phyloP scores from a whole-genome alignment of 331 rosid species.

The Quercus tomentella region DNA sequence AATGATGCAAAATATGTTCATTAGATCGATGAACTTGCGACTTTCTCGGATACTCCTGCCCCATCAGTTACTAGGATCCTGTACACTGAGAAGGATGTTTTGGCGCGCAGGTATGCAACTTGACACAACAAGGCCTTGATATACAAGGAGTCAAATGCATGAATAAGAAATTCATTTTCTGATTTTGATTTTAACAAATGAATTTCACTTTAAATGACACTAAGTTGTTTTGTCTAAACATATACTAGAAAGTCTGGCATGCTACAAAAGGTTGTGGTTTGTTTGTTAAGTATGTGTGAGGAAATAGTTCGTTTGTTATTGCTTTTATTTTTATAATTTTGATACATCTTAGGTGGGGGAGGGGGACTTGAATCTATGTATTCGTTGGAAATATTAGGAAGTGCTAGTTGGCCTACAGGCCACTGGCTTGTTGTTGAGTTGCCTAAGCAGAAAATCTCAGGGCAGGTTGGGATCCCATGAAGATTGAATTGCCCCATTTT shows the following conservation, averaged over 20 bases:
- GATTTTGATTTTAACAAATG: background rate
- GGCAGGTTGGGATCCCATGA: background rate
- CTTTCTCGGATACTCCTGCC: constrained; percentile 77
- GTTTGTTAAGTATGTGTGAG: background rate
- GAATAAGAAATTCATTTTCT: background rate
- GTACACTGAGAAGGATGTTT: constrained; percentile 80
- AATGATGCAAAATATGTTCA: background rate
- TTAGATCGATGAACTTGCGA: constrained; percentile 85
- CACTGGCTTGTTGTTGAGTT: background rate
- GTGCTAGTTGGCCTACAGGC: no score
- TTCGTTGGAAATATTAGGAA: no score
- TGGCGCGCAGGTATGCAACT: constrained; percentile 62
- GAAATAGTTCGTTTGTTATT: no score
- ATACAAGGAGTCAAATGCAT: background rate
- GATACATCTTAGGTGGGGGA: no score
- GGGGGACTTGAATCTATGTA: no score
- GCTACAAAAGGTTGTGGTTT: background rate
- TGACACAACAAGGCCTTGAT: background rate
- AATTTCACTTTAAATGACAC: background rate
- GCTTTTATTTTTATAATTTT: no score
- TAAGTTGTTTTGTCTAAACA: background rate
- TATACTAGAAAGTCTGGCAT: background rate
- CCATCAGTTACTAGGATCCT: constrained; percentile 93
- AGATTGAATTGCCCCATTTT: background rate
- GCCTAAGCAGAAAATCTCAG: background rate